Conservation (phyloP, 2,329 filamentous ascomycete species). For the Cryphonectria nitschkei region DNA sequence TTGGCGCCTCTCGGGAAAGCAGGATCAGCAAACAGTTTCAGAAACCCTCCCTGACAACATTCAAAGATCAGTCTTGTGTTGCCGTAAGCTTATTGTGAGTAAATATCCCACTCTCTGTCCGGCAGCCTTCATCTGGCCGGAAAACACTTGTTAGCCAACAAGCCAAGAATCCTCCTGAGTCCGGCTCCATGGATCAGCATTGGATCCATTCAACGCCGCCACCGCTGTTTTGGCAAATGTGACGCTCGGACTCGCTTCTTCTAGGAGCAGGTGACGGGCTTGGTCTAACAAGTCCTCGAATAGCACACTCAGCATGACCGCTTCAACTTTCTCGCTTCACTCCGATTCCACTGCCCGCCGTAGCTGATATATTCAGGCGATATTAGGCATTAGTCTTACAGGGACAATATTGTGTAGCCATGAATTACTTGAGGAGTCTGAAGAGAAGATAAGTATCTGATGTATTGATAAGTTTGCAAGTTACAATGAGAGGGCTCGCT, state of each 20-base stretch:
- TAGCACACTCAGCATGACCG: neutral
- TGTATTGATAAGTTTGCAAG: no score
- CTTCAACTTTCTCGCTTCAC: neutral
- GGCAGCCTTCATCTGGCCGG: no score
- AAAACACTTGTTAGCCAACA: neutral
- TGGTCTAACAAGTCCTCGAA: neutral
- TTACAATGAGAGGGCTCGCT: no score
- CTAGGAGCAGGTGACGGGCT: neutral
- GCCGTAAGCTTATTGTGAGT: neutral
- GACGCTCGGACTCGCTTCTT: neutral
- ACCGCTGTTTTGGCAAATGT: neutral
- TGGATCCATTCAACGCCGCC: neutral
- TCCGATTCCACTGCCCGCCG: neutral
- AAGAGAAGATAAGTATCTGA: neutral
- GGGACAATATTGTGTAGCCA: neutral
- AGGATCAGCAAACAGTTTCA: neutral
- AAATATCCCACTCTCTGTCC: neutral
- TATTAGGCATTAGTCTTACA: neutral
- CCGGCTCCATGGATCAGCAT: neutral
- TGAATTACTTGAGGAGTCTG: no score
- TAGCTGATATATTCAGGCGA: neutral
- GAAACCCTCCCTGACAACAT: neutral
- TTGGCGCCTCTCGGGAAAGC: neutral
- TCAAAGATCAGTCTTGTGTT: neutral
- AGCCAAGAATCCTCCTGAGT: neutral